Conservation (phyloP, 2,329 filamentous ascomycete species). For the Colletotrichum tropicale region DNA sequence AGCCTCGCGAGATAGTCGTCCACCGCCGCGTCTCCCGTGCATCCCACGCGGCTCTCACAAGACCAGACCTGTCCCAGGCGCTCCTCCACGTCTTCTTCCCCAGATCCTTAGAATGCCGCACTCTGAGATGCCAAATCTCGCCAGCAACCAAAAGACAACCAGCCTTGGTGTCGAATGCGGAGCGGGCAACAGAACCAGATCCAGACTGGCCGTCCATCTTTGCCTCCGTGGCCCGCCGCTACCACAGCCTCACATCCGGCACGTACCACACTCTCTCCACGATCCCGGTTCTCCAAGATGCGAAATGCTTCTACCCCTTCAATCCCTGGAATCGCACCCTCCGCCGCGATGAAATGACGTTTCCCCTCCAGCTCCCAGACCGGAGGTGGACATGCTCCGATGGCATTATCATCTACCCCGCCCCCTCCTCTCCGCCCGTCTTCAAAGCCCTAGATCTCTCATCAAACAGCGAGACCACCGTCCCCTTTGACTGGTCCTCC, state of each 20-base stretch:
- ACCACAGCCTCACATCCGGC: conserved; percentile 49
- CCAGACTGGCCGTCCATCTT: conserved; percentile 48
- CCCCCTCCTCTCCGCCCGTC: conserved; percentile 10
- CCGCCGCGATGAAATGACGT: conserved; percentile 40
- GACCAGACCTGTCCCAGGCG: conserved; percentile 47
- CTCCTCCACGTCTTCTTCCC: conserved; percentile 58
- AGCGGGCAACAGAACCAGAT: conserved; percentile 2
- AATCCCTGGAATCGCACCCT: conserved; percentile 50
- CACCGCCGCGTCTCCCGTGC: conserved; percentile 56
- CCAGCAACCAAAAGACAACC: background rate
- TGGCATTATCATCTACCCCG: conserved; percentile 60
- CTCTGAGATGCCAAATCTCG: conserved; percentile 24
- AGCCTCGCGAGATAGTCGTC: conserved; percentile 52
- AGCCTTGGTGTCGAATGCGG: background rate
- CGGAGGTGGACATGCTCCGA: conserved; percentile 60
- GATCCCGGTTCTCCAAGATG: conserved; percentile 22
- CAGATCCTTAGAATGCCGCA: conserved; percentile 55
- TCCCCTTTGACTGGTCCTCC: conserved; percentile 55
- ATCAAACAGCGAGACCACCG: conserved; percentile 40
- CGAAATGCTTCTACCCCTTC: conserved; percentile 36
- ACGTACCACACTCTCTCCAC: conserved; percentile 10
- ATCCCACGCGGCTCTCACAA: conserved; percentile 55
- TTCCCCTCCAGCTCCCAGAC: conserved; percentile 50
- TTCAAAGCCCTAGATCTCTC: conserved; percentile 57
- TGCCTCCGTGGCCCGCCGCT: conserved; percentile 55